These are phyloP conservation scores for Suaeda aralocaspica DNA, from an alignment of 148 eudicot genomes.

Conservation along the genomic window DNA sequence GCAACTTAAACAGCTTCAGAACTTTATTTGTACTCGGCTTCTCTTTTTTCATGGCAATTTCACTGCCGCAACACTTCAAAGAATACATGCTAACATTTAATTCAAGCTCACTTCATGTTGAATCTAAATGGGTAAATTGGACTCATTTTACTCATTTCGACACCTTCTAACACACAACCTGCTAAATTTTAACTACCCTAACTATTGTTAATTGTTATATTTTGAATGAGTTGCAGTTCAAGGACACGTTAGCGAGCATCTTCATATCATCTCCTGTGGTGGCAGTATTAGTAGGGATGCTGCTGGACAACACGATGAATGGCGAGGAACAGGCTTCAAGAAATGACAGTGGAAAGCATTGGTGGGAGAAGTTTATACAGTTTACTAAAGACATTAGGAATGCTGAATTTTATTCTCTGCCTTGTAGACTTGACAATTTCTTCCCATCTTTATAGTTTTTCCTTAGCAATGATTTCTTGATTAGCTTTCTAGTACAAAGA, in stretches of 20 bases:
- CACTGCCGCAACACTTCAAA: slow-evolving; percentile 63
- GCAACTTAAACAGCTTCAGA: slow-evolving; percentile 84
- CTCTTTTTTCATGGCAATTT: slow-evolving; percentile 61
- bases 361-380: slow-evolving; percentile 67
- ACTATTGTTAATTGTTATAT: too few species aligned
- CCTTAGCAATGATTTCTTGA: too few species aligned
- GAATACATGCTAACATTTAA: slow-evolving; percentile 32
- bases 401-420: slow-evolving; percentile 67
- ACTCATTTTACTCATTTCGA: too few species aligned
- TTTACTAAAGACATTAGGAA: slow-evolving; percentile 63
- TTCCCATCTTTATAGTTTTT: slow-evolving; percentile 52
- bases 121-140: slow-evolving; percentile 63
- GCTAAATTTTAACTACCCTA: too few species aligned
- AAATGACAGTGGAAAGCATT: slow-evolving; percentile 57
- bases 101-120: slow-evolving; percentile 43
- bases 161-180: too few species aligned
- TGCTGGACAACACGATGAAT: slow-evolving; percentile 53
- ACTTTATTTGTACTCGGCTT: slow-evolving; percentile 65
- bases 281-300: slow-evolving; percentile 42
- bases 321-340: slow-evolving; percentile 35
- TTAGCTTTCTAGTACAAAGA: too few species aligned
- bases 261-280: slow-evolving; percentile 53
- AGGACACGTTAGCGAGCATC: too few species aligned
- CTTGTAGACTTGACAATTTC: slow-evolving; percentile 47
- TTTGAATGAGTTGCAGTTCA: too few species aligned